Evolutionary conservation across 345 rosid species (phyloP), one percentile per base, ranked within the genome.

Genomic region (Murraya koenigii): DNA sequence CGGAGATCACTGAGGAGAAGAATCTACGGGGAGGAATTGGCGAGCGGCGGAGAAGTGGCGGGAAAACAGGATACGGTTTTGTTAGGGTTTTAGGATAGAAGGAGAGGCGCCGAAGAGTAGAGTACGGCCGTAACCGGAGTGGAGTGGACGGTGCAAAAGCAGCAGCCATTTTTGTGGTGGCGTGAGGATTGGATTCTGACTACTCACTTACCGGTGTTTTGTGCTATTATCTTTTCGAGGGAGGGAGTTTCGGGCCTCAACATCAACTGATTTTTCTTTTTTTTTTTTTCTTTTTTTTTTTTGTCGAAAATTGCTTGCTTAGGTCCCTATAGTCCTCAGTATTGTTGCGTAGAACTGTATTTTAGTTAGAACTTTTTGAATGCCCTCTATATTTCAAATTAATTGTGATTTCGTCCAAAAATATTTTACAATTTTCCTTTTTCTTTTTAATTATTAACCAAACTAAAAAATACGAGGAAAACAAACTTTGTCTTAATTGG

Each of bases 131-230:
- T 26, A 87, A 79, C 55, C 92, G 88, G 80, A 89, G 89, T 66
- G 84, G 33, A 74, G 84, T 75, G 60, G 88, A 89, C 14, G 91
- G 90, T 28, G 89, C 64, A 71, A 91, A 75, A 68, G 88, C 86
- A 62, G 88, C 76, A 44, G 88, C 88, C 87, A 78, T 79, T 33
- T 61, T 60, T 6, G 11, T 15, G 60, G 3, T 69, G 23, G 38
- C 11, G 41, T 1, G 41, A 17, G 35, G n/a, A 17, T 20, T 36
- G 77, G 80, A 52, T 69, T 62, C 71, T 32, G 47, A 44, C 71
- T 62, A 28, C 6, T 52, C n/a, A 38, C 20, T 8, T 60, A 6
- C 22, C 17, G 39, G 11, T 61, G 59, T 19, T 30, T 62, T 11
- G 59, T 1, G 74, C 67, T 17, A 44, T 44, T 74, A 62, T 62